Evolutionary conservation across 305 asterid genomes (phyloP).

Genomic region (Fraxinus xanthoxyloides): DNA sequence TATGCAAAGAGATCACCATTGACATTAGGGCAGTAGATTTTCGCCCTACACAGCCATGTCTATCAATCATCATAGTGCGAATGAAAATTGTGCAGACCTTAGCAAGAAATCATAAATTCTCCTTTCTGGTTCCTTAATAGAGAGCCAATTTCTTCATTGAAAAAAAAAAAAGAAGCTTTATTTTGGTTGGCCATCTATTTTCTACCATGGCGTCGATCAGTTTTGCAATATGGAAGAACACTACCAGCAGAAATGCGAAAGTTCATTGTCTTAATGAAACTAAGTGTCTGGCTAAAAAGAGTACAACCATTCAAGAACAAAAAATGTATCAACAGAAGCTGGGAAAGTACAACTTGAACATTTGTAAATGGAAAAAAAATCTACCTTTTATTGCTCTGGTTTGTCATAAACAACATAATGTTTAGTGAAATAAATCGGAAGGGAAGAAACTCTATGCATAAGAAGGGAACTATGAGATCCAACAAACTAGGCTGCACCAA

Average conservation of each 20-base stretch:
- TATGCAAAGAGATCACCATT: conserved; percentile 41
- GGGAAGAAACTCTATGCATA: background rate
- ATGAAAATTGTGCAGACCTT: conserved; percentile 32
- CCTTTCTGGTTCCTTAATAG: background rate
- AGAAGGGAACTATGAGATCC: background rate
- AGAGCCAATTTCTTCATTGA: background rate
- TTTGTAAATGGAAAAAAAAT: background rate
- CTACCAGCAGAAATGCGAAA: background rate
- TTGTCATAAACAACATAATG: background rate
- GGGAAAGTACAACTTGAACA: background rate
- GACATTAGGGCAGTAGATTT: conserved; percentile 51
- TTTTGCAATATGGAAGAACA: background rate
- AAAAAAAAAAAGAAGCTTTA: background rate
- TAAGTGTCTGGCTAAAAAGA: background rate
- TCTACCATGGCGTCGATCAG: background rate
- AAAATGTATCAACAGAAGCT: background rate
- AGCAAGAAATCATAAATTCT: background rate
- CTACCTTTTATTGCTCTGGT: background rate
- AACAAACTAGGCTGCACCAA: background rate
- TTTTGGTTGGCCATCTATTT: background rate
- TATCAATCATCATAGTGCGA: conserved; percentile 42
- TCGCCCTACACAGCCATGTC: conserved; percentile 39
- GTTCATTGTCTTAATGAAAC: background rate
- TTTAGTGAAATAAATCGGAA: background rate
- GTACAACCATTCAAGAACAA: background rate